phyloP scores from a whole-genome alignment of 2,329 filamentous ascomycete species.

The Aspergillus awamori region DNA sequence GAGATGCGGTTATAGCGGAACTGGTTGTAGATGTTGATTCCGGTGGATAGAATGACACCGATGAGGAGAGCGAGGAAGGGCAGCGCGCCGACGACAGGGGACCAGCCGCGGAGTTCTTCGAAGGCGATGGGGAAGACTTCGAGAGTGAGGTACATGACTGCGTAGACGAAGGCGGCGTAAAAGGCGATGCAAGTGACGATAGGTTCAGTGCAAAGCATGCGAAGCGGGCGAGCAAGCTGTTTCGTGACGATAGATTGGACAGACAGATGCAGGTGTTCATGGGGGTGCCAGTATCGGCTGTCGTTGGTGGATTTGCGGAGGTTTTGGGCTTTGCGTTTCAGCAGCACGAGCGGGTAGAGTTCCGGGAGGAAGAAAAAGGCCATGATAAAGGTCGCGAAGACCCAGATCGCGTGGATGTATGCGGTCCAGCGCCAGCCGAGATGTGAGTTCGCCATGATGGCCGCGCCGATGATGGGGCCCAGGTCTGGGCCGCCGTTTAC shows the following conservation, averaged over 20 bases:
- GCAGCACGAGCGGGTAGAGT: constrained; percentile 43
- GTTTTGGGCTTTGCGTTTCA: constrained; percentile 43
- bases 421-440: constrained; percentile 37
- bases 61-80: constrained; percentile 51
- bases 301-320: constrained; percentile 47
- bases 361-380: constrained; percentile 41
- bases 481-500: constrained; percentile 47
- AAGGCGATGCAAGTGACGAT: constrained; percentile 51
- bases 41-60: constrained; percentile 45
- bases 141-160: constrained; percentile 51
- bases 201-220: constrained; percentile 52
- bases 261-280: constrained; percentile 47
- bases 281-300: constrained; percentile 47
- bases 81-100: constrained; percentile 41
- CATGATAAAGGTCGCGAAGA: constrained; percentile 29
- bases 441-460: constrained; percentile 35
- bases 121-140: constrained; percentile 55
- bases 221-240: constrained; percentile 45
- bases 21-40: constrained; percentile 48
- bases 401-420: constrained; percentile 48
- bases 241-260: constrained; percentile 46
- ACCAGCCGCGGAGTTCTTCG: constrained; percentile 43
- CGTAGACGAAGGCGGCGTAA: constrained; percentile 52
- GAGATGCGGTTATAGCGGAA: constrained; percentile 41
- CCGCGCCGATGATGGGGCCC: constrained; percentile 48